Evolutionary conservation across 2,329 filamentous ascomycete genomes (phyloP).

Genomic region (Cercospora sesami): DNA sequence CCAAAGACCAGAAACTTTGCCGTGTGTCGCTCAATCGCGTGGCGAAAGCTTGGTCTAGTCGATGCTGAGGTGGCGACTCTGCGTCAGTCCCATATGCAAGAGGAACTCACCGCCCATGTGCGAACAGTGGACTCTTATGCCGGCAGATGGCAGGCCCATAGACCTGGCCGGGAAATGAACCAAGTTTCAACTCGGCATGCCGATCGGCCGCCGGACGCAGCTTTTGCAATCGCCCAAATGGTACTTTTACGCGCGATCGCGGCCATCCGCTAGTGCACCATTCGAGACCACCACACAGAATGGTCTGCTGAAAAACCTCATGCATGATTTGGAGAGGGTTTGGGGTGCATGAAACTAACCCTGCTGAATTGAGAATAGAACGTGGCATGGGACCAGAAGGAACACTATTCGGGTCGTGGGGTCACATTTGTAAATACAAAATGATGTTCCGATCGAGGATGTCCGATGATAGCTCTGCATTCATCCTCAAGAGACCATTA

Average conservation of each 20-base stretch:
- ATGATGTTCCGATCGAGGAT: background rate
- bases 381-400: background rate
- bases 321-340: background rate
- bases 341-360: background rate
- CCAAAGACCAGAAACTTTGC: background rate
- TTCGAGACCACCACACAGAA: background rate
- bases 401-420: background rate
- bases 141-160: background rate
- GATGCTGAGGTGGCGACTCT: background rate
- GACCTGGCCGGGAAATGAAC: background rate
- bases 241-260: background rate
- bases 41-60: background rate
- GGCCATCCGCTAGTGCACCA: constrained; percentile 3
- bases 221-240: background rate
- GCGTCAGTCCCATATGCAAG: background rate
- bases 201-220: background rate
- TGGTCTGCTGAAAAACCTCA: background rate
- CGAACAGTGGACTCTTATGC: background rate
- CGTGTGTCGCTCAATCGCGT: background rate
- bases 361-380: background rate
- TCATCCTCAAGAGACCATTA: background rate
- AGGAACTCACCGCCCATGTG: background rate
- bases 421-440: background rate
- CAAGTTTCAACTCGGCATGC: background rate
- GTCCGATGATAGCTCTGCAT: background rate